Evolutionary conservation across 371 early-diverging fungal genomes (phyloP).

Genomic region (Amoeboradix gromovi): DNA sequence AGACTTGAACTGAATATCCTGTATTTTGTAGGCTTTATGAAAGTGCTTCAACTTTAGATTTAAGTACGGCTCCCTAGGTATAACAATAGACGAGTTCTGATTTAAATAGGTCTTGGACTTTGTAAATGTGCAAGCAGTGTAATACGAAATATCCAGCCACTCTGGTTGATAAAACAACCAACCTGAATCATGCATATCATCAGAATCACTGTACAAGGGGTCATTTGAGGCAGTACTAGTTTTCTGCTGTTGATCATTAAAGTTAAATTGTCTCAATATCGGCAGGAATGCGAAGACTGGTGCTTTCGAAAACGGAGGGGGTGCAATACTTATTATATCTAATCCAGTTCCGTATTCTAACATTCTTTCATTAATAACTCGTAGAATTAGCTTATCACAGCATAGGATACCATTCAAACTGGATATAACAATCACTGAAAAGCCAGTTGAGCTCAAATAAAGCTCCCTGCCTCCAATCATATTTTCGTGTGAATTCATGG

Average conservation of each 20-base stretch:
- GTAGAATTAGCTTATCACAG: slow-evolving; percentile 42
- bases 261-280: not conserved
- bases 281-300: slow-evolving; percentile 32
- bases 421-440: slow-evolving; percentile 65
- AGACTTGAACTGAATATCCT: not conserved
- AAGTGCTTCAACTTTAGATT: not conserved
- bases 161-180: not conserved
- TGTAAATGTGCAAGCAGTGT: not conserved
- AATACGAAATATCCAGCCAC: not conserved
- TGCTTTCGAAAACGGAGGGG: slow-evolving; percentile 53
- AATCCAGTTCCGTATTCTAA: slow-evolving; percentile 66
- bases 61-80: not conserved
- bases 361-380: slow-evolving; percentile 78
- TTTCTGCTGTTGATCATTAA: not conserved
- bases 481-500: slow-evolving; percentile 66
- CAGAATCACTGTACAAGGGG: not conserved
- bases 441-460: slow-evolving; percentile 30
- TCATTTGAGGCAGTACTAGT: not conserved
- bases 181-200: not conserved
- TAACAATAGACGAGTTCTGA: not conserved
- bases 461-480: not conserved
- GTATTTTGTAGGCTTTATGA: not conserved
- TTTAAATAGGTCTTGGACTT: not conserved
- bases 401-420: slow-evolving; percentile 60
- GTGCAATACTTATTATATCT: slow-evolving; percentile 64